phyloP scores from a whole-genome alignment of 345 rosid genomes.

The Syzygium aromaticum region DNA sequence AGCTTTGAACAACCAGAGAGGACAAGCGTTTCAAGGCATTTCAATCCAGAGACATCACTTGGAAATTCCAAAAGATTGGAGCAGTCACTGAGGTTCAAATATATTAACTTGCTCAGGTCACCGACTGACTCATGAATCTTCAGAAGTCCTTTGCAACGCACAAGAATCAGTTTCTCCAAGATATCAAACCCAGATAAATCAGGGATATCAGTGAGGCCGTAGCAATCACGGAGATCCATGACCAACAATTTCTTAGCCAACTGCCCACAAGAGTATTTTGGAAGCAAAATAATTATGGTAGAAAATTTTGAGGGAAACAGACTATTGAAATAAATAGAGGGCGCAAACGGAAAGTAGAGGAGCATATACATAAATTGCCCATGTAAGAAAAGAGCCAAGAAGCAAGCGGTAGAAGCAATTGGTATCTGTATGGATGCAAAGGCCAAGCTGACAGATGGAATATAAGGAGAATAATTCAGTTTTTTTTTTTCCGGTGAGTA shows the following conservation, averaged over 20 bases:
- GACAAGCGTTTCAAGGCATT: conserved; percentile 22
- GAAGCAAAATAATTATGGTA: not conserved
- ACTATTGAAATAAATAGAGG: not conserved
- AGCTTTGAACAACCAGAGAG: conserved; percentile 30
- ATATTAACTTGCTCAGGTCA: conserved; percentile 11
- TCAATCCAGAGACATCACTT: conserved; percentile 30
- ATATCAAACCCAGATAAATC: conserved; percentile 20
- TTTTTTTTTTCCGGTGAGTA: not conserved
- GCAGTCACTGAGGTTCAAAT: conserved; percentile 30
- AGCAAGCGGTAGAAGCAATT: not conserved
- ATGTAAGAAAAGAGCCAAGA: not conserved
- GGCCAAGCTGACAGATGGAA: not conserved
- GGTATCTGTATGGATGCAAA: not conserved
- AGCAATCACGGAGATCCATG: conserved; percentile 28
- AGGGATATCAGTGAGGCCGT: conserved; percentile 23
- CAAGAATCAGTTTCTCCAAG: conserved; percentile 37
- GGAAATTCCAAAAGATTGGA: conserved; percentile 26
- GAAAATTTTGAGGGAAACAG: not conserved
- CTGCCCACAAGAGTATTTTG: not conserved
- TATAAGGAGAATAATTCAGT: not conserved
- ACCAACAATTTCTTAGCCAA: conserved; percentile 28
- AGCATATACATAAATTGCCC: not conserved
- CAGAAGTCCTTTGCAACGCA: conserved; percentile 17
- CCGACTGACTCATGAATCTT: conserved; percentile 31
- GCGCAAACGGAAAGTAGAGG: not conserved